phyloP scores from a whole-genome alignment of 2,329 filamentous ascomycete genomes.

The Trichoderma sp. region DNA sequence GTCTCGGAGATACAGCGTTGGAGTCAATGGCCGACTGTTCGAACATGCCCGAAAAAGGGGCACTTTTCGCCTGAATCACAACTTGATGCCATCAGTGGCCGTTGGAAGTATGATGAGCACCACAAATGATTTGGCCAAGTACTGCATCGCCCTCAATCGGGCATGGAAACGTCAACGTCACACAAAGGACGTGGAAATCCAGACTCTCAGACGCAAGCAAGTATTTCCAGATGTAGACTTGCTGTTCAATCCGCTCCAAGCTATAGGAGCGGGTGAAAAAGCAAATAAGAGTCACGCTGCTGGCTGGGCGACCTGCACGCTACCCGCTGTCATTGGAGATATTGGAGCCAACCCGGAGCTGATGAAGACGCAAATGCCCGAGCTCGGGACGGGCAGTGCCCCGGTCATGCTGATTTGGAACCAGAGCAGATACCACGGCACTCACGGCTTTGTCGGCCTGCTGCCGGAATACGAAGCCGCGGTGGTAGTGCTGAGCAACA shows the following conservation, averaged over 20 bases:
- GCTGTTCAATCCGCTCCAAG: neutral
- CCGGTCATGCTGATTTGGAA: neutral
- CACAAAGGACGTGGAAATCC: neutral
- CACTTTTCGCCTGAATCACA: too few species aligned
- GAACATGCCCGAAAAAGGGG: neutral
- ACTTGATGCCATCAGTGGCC: neutral
- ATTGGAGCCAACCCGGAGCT: neutral
- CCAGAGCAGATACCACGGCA: neutral
- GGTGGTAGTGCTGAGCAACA: slow-evolving; percentile 23
- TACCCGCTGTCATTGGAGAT: neutral
- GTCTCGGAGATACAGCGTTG: neutral
- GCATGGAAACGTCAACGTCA: neutral
- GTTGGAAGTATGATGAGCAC: neutral
- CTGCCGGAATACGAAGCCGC: slow-evolving; percentile 23
- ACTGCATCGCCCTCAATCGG: neutral
- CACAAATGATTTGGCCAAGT: neutral
- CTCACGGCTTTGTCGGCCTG: slow-evolving; percentile 11
- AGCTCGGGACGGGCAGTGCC: neutral
- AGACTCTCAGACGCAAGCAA: neutral
- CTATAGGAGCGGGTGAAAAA: neutral
- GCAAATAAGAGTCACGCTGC: neutral
- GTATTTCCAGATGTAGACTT: neutral
- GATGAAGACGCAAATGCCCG: neutral
- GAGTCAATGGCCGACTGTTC: neutral
- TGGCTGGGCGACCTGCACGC: neutral